Percentiles rank a stretch among this genome's conserved stretches.
Conservation (phyloP, 1,284 basidiomycete species). For the Ganoderma boninense region DNA sequence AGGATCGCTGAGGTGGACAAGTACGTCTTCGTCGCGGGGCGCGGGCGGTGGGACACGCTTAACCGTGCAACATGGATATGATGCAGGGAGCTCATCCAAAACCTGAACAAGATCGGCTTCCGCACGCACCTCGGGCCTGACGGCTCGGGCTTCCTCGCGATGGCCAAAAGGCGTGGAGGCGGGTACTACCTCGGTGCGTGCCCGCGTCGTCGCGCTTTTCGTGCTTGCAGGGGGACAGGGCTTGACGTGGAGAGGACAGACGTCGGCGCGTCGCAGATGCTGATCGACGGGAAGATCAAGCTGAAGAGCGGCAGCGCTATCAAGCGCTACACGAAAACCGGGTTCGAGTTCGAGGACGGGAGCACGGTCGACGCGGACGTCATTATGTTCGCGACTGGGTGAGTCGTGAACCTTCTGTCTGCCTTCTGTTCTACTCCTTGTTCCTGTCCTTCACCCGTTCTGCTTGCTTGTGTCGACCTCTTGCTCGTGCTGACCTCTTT, state of each 20-base stretch:
- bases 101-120: constrained; percentile 68
- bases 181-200: constrained; percentile 53
- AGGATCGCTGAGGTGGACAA: constrained; percentile 63
- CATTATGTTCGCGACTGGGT: constrained; percentile 75
- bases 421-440: not conserved
- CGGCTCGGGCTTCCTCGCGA: constrained; percentile 58
- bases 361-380: constrained; percentile 71
- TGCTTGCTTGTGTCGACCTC: not conserved
- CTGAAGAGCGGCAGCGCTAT: constrained; percentile 71
- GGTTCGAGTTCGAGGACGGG: constrained; percentile 72
- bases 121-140: constrained; percentile 62
- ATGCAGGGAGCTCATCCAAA: constrained; percentile 60
- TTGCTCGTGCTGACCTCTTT: constrained; percentile 9
- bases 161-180: constrained; percentile 48
- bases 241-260: constrained; percentile 45
- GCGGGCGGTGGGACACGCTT: too few relatives aligned
- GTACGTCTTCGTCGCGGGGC: constrained; percentile 30
- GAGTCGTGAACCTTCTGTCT: constrained; percentile 15
- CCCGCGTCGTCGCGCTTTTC: not conserved
- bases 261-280: constrained; percentile 52
- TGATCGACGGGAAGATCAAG: constrained; percentile 75
- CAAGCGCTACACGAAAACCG: constrained; percentile 60
- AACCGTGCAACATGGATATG: too few relatives aligned
- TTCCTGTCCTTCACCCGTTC: not conserved
- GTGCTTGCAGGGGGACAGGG: not conserved